Percentiles rank a stretch among this genome's conserved stretches.
Conservation (phyloP, 2,329 filamentous ascomycete genomes). For the Arthrobotrys musiformis region DNA sequence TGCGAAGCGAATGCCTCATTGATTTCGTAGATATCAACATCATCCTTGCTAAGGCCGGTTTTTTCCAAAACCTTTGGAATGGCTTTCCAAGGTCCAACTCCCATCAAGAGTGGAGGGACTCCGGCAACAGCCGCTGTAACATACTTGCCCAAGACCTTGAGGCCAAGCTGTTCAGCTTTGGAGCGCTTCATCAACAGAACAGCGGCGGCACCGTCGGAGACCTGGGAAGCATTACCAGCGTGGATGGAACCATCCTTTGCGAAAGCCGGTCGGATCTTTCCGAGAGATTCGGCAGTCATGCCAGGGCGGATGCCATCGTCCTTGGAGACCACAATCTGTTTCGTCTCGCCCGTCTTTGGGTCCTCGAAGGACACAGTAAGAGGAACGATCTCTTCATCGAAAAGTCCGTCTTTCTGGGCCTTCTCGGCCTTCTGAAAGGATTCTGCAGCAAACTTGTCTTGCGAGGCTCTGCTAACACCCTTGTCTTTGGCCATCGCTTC, state of each 20-base stretch:
- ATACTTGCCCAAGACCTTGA: conserved; percentile 91
- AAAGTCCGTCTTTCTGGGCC: conserved; percentile 88
- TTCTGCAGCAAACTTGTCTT: conserved; percentile 92
- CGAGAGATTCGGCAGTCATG: conserved; percentile 87
- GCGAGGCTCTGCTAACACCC: conserved; percentile 74
- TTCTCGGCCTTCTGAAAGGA: conserved; percentile 90
- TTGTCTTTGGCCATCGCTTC: conserved; percentile 94
- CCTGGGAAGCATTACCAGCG: conserved; percentile 94
- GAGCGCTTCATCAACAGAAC: conserved; percentile 95
- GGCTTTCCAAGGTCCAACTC: conserved; percentile 92
- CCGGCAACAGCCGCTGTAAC: conserved; percentile 86
- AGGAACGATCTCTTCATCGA: conserved; percentile 89
- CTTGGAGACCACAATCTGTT: conserved; percentile 80
- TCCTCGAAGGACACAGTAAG: conserved; percentile 88
- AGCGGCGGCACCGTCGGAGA: conserved; percentile 93
- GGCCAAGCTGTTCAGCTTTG: conserved; percentile 86
- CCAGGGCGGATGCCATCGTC: conserved; percentile 89
- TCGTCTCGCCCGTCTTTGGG: conserved; percentile 87
- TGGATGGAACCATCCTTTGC: conserved; percentile 92
- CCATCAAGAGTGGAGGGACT: conserved; percentile 93
- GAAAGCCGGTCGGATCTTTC: conserved; percentile 90
- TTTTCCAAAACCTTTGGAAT: conserved; percentile 92
- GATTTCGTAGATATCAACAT: conserved; percentile 98
- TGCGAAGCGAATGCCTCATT: conserved; percentile 98
- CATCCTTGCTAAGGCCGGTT: conserved; percentile 84